Evolutionary conservation across 192 early-diverging fungal species (phyloP), one percentile per base, ranked within the genome.

Genomic region (Coemansia sp.): DNA sequence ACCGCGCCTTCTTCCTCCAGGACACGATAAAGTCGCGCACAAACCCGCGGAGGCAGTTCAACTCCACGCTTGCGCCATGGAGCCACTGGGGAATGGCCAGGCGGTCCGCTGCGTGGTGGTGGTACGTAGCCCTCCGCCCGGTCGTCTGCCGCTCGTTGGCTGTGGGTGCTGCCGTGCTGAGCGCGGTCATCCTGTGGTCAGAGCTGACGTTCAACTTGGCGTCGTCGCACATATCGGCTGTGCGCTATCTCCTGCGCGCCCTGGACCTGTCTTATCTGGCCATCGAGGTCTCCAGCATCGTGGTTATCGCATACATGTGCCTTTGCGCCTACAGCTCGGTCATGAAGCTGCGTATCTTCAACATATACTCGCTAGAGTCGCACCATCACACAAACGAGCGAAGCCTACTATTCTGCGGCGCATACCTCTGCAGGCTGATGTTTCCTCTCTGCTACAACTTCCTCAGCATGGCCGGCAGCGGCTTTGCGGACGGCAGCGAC

Each of bases 371-470:
- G 39, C 83, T 98, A 25, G 93, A 95, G 30, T 90, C 93, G 13
- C 88, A 96, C 69, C 96, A 98, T 67, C 91, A 95, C 71, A 95
- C 95, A 4, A 94, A 94, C 78, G 91, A 93, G 70, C 89, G 88
- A 34, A 93, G 91, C 61, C 71, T 98, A 56, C 85, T 98, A 30
- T 98, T 95, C 80, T 88, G 95, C 59, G 94, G 91, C n/a, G 88
- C 90, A 0, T 97, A 98, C 66, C 84, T 98, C 58, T 95, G 94
- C 66, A 82, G 89, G 28, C 79, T 92, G 64, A 89, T 86, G 79
- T 82, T 89, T 29, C 96, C 96, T 9, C 84, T 98, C 37, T 95
- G 93, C 66, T 97, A 97, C 81, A 98, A 98, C 74, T 97, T 93
- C 65, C 82, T 97, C 26, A 95, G 92, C 45, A 82, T 82, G 79